Evolutionary conservation across 805 yeast species (phyloP), one percentile per base, ranked within the genome.

Genomic region (Diddensiella transvaalensis): DNA sequence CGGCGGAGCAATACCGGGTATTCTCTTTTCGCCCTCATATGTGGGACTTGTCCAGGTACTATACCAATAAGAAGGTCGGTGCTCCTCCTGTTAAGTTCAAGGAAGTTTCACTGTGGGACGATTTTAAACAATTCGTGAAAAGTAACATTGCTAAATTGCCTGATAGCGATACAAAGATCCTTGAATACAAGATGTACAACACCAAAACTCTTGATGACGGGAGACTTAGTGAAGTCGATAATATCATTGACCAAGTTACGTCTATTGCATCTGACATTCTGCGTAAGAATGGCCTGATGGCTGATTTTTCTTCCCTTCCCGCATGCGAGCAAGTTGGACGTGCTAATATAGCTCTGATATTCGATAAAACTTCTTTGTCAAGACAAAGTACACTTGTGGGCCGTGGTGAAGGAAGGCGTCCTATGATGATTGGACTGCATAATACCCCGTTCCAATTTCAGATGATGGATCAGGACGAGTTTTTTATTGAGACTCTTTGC

Each of bases 241-340:
- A 15, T 6, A 17, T 44, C 22, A 22, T 47, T 21, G n/a, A 26
- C 6, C 38, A 23, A 17, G 30, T 50, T 11, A 22, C 44, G 10
- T 11, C 18, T 4, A 17, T 26, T 13, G 48, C 47, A 13, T 23
- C 22, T 56, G 60, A 17, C 3, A 38, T 39, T 3, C 37, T 52
- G 18, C 40, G 33, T 10, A 40, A 47, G 29, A 47, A 52, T 35
- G 40, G 29, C n/a, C 22, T 52, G 17, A 29, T 26, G 21, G 49
- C 50, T 21, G 11, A 6, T 1, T 44, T 51, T 22, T 22, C 46
- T 13, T 11, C 44, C 6, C 3, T 8, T 21, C 42, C 40, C n/a
- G 45, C 49, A 4, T 22, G 22, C n/a, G 38, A 37, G n/a, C 52
- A 50, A 24, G 44, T 52, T 2, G 56, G 52, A 10, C 13, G 21